Base-by-base conservation (phyloP, 768 basidiomycete species). In the Podaxis sp. region DNA sequence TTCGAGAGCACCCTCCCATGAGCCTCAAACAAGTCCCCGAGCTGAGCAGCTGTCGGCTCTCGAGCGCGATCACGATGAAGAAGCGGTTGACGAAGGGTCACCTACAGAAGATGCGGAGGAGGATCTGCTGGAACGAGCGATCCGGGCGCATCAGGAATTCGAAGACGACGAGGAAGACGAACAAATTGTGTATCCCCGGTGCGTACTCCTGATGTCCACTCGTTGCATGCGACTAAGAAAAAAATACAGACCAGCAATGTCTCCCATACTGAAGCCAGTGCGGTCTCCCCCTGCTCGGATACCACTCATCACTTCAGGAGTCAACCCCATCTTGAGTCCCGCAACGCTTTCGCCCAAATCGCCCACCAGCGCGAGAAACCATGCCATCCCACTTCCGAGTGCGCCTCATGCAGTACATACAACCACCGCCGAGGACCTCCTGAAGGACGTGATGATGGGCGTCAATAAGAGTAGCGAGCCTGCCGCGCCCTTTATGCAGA, bases 51-150 rank as follows among this genome's bases (percentile, higher is more conserved):
- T 61, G 47, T 10, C 62, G 54, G 61, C 64, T 40, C 56, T 64
- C 40, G 55, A 68, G 53, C 58, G 59, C 50, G 70, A 75, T 59
- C 61, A 55, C 5, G 80, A 77, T 16, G 85, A 87, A 21, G 91
- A 89, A 16, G 81, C 83, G 65, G 84, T 83, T 47, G 91, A 88
- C 18, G 78, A 82, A 51, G 87, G 86, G 27, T 89, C 85, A 9
- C 82, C 80, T 44, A 91, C 89, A 1, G 92, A 93, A 50, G 91
- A 93, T 63, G 96, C 89, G 1, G 92, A 93, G 47, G 91, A 93
- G 63, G 96, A 96, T 67, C 85, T 89, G 0, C 82, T 97, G 36
- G 82, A 79, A 10, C 83, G 87, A 10, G 89, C 84, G 4, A 87
- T 91, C 67, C 73, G 81, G 27, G 73, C 71, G 53, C 64, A 72